These are phyloP conservation scores for Podila verticillata DNA, from an alignment of 192 early-diverging fungal genomes.

Conservation along the genomic window DNA sequence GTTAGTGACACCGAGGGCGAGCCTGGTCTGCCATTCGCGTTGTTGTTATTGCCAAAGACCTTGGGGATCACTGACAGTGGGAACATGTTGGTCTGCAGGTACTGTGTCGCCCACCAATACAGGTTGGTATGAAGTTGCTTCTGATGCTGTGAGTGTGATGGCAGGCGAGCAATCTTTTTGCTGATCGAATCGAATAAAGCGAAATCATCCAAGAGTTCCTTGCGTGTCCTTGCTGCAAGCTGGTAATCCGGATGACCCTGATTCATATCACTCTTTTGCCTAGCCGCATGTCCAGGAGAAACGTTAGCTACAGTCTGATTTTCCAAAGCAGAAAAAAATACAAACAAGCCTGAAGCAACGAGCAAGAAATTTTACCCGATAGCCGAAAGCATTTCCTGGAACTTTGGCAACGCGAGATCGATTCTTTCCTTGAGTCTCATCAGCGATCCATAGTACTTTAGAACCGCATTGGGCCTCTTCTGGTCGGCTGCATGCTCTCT, in stretches of 20 bases:
- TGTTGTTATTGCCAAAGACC: constrained; percentile 47
- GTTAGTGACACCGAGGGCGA: constrained; percentile 22
- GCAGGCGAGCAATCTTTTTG: constrained; percentile 68
- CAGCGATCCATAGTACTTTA: constrained; percentile 44
- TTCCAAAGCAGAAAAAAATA: background rate
- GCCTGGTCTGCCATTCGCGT: constrained; percentile 11
- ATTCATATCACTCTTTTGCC: constrained; percentile 51
- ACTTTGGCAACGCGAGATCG: constrained; percentile 63
- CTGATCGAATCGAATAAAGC: constrained; percentile 66
- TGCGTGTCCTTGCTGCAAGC: constrained; percentile 67
- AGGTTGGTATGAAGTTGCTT: constrained; percentile 73
- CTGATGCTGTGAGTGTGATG: constrained; percentile 54
- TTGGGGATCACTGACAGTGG: constrained; percentile 76
- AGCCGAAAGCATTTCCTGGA: constrained; percentile 64
- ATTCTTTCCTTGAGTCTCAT: constrained; percentile 53
- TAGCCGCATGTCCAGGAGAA: constrained; percentile 5
- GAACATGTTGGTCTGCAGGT: constrained; percentile 82
- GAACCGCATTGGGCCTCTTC: constrained; percentile 30
- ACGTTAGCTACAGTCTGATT: background rate
- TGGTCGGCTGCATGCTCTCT: constrained; percentile 34
- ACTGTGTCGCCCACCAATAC: constrained; percentile 69
- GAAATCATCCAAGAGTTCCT: constrained; percentile 73
- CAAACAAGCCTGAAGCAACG: background rate
- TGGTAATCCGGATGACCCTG: constrained; percentile 66
- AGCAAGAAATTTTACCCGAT: constrained; percentile 53